phyloP scores from a whole-genome alignment of 1,284 basidiomycete genomes.

The Naganishia liquefaciens region DNA sequence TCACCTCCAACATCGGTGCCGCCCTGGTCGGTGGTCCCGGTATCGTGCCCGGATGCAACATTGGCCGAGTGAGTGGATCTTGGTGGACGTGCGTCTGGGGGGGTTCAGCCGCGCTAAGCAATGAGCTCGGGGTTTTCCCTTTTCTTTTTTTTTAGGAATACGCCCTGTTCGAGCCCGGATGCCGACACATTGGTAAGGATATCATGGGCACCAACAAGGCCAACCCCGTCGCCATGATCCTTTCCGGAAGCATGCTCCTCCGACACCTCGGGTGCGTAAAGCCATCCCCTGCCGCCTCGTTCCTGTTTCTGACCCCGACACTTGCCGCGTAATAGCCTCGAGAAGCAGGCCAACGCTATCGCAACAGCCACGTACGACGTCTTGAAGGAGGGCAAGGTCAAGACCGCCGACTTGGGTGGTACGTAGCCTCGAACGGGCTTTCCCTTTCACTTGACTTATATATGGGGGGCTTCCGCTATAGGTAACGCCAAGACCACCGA shows the following conservation, averaged over 20 bases:
- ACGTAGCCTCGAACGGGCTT: slow-evolving; percentile 48
- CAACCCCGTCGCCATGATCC: slow-evolving; percentile 97
- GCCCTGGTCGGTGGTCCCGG: slow-evolving; percentile 97
- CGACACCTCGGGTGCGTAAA: slow-evolving; percentile 81
- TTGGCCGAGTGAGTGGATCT: slow-evolving; percentile 78
- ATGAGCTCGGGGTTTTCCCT: background rate
- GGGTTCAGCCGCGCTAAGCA: background rate
- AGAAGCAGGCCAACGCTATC: slow-evolving; percentile 92
- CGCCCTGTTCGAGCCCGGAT: slow-evolving; percentile 97
- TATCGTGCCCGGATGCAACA: slow-evolving; percentile 96
- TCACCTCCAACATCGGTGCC: slow-evolving; percentile 97
- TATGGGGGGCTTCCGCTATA: slow-evolving; percentile 42
- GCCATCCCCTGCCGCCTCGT: background rate
- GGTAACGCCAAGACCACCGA: slow-evolving; percentile 86
- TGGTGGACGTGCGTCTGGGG: slow-evolving; percentile 2
- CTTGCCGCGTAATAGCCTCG: slow-evolving; percentile 66
- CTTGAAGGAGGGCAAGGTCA: slow-evolving; percentile 82
- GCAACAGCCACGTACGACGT: slow-evolving; percentile 91
- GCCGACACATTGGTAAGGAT: slow-evolving; percentile 96
- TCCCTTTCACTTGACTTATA: slow-evolving; percentile 6
- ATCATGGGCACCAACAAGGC: slow-evolving; percentile 97
- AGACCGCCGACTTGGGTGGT: slow-evolving; percentile 96
- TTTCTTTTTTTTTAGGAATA: too few species aligned
- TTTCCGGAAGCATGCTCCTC: slow-evolving; percentile 98
- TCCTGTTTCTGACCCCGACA: too few species aligned